These are phyloP conservation scores for Naumovozyma baii DNA, from an alignment of 805 yeast genomes.

Conservation along the genomic window DNA sequence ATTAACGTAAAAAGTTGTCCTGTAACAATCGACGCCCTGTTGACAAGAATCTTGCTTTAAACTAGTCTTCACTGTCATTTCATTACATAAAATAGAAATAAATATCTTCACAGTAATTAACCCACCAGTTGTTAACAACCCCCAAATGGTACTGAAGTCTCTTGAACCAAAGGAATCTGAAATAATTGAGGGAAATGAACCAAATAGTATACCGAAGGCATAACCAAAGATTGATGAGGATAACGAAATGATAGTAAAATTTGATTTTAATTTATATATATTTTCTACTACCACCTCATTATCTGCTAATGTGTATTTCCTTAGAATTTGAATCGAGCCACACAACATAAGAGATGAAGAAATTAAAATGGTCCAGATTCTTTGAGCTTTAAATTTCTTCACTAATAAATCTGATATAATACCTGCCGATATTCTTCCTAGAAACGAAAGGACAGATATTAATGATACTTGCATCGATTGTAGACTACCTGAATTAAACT, in stretches of 20 bases:
- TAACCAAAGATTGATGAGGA: conserved; percentile 51
- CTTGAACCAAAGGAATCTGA: conserved; percentile 65
- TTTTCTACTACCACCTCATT: no score
- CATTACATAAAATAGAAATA: conserved; percentile 46
- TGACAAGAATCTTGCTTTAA: conserved; percentile 36
- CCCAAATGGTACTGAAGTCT: conserved; percentile 69
- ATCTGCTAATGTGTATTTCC: neutral
- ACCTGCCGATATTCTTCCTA: conserved; percentile 58
- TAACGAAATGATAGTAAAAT: conserved; percentile 35
- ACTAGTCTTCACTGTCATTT: conserved; percentile 39
- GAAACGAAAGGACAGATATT: conserved; percentile 53
- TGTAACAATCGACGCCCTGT: conserved; percentile 41
- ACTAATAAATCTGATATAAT: conserved; percentile 53
- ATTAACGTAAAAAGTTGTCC: conserved; percentile 32
- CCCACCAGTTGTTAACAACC: conserved; percentile 64
- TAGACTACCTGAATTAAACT: conserved; percentile 33
- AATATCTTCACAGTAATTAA: conserved; percentile 43
- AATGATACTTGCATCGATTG: conserved; percentile 68
- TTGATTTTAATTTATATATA: conserved; percentile 7
- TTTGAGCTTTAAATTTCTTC: conserved; percentile 41
- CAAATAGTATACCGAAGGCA: conserved; percentile 63
- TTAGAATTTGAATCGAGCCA: conserved; percentile 28
- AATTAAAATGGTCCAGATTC: conserved; percentile 53
- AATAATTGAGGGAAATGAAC: conserved; percentile 66
- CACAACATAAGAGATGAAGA: conserved; percentile 30